Conservation (phyloP, 1,284 basidiomycete genomes). For the Malassezia dermatis region DNA sequence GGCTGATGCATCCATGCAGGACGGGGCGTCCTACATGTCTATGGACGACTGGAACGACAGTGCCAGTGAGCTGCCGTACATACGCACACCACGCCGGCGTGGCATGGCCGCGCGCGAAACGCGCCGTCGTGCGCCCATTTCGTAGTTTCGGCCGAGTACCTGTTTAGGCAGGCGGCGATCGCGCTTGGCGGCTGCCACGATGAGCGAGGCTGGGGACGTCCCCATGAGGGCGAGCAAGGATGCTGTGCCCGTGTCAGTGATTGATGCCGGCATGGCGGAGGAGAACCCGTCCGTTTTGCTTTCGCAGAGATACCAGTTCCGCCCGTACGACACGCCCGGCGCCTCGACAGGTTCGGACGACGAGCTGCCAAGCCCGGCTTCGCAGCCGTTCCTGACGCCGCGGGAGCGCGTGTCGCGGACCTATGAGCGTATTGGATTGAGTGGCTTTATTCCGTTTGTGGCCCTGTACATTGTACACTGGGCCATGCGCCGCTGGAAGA, state of each 20-base stretch:
- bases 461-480: slow-evolving; percentile 1
- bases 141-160: not conserved
- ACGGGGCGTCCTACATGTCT: not conserved
- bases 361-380: slow-evolving; percentile 2
- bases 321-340: slow-evolving; percentile 7
- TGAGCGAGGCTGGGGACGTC: not conserved
- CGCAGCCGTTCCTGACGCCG: not conserved
- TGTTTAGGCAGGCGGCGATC: not conserved
- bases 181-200: not conserved
- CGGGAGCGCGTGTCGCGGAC: not conserved
- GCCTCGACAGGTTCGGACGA: not conserved
- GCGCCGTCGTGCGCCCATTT: not conserved
- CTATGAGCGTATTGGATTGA: not conserved
- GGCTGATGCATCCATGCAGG: not conserved
- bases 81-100: not conserved
- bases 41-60: not conserved
- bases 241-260: slow-evolving; percentile 7
- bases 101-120: not conserved
- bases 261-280: not conserved
- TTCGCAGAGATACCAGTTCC: slow-evolving; percentile 13
- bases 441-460: not conserved
- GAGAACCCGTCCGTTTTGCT: not conserved
- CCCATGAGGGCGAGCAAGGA: not conserved
- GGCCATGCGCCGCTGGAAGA: slow-evolving; percentile 39
- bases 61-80: not conserved